A percentile compares a stretch with the other conserved stretches of the same genome.
Conservation (phyloP, 73 alveolate genomes). For the Paraurostyla sp. region DNA sequence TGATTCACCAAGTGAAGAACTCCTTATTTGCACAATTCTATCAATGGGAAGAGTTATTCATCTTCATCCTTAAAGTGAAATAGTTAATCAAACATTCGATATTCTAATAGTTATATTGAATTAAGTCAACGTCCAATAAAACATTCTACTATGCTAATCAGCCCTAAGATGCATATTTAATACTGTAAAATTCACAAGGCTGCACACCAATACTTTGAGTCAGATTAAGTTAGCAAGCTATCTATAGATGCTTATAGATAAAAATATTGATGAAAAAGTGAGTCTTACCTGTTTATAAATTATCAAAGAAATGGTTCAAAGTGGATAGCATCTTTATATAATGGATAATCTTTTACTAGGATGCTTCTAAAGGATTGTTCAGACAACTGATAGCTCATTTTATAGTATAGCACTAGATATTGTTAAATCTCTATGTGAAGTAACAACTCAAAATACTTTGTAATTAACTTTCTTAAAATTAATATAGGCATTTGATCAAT, state of each 20-base stretch:
- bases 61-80: slow-evolving; percentile 6
- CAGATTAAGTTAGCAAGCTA: not conserved
- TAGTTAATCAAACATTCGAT: not conserved
- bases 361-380: not conserved
- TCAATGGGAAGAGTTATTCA: slow-evolving; percentile 26
- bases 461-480: not conserved
- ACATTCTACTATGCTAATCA: not conserved
- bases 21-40: slow-evolving; percentile 12
- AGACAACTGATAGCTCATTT: not conserved
- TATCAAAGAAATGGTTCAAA: slow-evolving; percentile 8
- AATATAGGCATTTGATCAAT: slow-evolving; percentile 1
- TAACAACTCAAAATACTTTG: slow-evolving; percentile 9
- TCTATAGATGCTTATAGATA: slow-evolving; percentile 7
- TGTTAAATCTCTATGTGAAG: not conserved
- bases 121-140: not conserved
- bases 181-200: slow-evolving; percentile 20
- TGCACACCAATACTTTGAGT: not conserved
- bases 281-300: not conserved
- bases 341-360: slow-evolving; percentile 17
- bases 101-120: not conserved
- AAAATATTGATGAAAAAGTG: slow-evolving; percentile 31
- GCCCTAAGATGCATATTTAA: slow-evolving; percentile 4
- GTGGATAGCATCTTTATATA: slow-evolving; percentile 34
- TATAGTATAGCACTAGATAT: slow-evolving; percentile 30
- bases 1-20: slow-evolving; percentile 3